Conservation (phyloP, 305 asterid genomes). For the Fraxinus latifolia region DNA sequence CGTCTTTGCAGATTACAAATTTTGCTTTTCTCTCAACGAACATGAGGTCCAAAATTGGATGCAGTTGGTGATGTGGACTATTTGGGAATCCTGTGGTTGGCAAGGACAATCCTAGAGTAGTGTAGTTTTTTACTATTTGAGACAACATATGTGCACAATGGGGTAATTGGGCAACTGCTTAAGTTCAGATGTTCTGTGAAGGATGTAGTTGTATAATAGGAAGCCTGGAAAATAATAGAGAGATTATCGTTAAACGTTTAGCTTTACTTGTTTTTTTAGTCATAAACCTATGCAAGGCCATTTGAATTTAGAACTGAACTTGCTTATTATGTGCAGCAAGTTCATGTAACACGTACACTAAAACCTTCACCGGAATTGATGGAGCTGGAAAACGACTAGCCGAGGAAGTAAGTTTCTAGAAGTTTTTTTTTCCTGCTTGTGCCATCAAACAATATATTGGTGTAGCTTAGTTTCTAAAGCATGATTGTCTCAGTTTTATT, state of each 20-base stretch:
- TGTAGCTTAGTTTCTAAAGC: slow-evolving; percentile 11
- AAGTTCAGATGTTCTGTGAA: background rate
- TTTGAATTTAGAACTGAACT: slow-evolving; percentile 14
- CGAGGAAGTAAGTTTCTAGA: slow-evolving; percentile 73
- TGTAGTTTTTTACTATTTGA: background rate
- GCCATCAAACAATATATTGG: slow-evolving; percentile 2
- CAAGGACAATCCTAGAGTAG: slow-evolving; percentile 4
- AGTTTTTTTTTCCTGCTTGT: background rate
- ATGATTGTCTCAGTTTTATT: background rate
- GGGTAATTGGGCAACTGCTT: background rate
- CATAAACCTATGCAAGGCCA: background rate
- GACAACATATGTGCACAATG: background rate
- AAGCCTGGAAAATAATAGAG: background rate
- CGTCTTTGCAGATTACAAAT: slow-evolving; percentile 5
- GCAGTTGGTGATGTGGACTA: background rate
- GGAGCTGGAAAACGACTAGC: slow-evolving; percentile 93
- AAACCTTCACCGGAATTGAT: slow-evolving; percentile 89
- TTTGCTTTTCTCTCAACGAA: slow-evolving; percentile 11
- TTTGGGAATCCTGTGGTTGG: background rate
- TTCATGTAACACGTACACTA: slow-evolving; percentile 79
- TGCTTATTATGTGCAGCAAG: slow-evolving; percentile 63
- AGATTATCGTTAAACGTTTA: background rate
- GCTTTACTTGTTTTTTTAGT: background rate
- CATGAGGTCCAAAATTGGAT: background rate
- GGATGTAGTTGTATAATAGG: background rate